Evolutionary conservation across 495 filamentous ascomycete genomes (phyloP).

Genomic region (Penicillium canariense): DNA sequence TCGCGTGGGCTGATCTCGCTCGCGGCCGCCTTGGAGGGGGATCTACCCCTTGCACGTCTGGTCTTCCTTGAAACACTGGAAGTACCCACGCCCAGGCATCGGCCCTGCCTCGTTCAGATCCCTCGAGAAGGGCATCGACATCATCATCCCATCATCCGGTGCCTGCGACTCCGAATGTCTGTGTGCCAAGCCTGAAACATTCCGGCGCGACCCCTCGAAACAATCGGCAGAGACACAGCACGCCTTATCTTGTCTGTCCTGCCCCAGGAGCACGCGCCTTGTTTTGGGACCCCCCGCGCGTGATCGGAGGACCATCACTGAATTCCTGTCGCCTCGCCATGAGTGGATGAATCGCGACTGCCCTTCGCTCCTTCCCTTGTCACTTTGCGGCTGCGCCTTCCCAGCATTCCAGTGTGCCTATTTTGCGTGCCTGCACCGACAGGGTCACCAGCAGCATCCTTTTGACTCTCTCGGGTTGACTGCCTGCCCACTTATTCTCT

Average conservation of each 20-base stretch:
- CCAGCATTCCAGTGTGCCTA: constrained; percentile 22
- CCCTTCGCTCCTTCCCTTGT: constrained; percentile 3
- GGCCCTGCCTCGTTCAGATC: constrained; percentile 1
- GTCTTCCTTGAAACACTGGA: constrained; percentile 19
- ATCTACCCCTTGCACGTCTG: constrained; percentile 27
- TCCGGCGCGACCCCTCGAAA: constrained; percentile 17
- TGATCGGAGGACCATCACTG: constrained; percentile 1
- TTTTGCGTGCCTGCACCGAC: background rate
- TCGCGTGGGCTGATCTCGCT: constrained; percentile 21
- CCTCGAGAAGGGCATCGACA: constrained; percentile 4
- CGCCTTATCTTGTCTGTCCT: background rate
- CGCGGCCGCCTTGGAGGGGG: constrained; percentile 19
- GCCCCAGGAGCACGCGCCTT: constrained; percentile 10
- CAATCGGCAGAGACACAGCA: constrained; percentile 3
- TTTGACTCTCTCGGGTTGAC: constrained; percentile 12
- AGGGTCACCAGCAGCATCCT: background rate
- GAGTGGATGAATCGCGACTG: constrained; percentile 18
- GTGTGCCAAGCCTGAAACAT: constrained; percentile 25
- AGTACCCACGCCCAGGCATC: constrained; percentile 1
- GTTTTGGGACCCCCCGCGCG: constrained; percentile 22
- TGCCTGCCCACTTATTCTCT: background rate
- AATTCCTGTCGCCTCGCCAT: constrained; percentile 21
- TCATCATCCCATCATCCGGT: constrained; percentile 4
- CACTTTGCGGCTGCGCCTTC: constrained; percentile 22
- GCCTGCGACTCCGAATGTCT: constrained; percentile 14